phyloP scores from a whole-genome alignment of 495 filamentous ascomycete genomes.

The Penicillium lagena region DNA sequence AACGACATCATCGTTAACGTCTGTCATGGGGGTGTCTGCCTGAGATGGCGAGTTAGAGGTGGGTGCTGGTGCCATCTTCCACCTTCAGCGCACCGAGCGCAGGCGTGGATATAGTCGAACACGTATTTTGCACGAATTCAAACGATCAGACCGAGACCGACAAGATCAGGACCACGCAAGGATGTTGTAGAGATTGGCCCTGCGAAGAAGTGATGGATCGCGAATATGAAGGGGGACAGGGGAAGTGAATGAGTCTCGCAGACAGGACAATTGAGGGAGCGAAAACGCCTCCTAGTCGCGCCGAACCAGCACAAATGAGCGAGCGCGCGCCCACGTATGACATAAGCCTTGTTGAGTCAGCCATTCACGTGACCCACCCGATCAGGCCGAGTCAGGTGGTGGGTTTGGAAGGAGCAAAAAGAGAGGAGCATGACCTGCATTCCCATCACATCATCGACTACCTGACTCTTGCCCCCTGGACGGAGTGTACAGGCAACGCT shows the following conservation, averaged over 20 bases:
- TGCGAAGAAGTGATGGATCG: background rate
- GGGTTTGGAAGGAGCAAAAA: too few species aligned
- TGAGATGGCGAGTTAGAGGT: constrained; percentile 43
- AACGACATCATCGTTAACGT: constrained; percentile 49
- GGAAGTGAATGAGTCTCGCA: background rate
- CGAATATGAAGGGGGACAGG: constrained; percentile 5
- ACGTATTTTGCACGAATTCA: constrained; percentile 1
- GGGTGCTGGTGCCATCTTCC: constrained; percentile 55
- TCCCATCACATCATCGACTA: too few species aligned
- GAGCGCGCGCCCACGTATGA: constrained; percentile 16
- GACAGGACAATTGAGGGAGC: constrained; percentile 3
- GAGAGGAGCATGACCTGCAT: too few species aligned
- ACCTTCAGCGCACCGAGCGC: constrained; percentile 26
- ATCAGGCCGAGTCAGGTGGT: too few species aligned
- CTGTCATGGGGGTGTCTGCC: constrained; percentile 51
- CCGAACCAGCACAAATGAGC: constrained; percentile 31
- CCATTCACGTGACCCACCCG: too few species aligned
- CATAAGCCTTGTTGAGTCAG: too few species aligned
- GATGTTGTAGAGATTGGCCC: background rate
- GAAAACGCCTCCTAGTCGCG: constrained; percentile 21
- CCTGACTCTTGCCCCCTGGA: too few species aligned
- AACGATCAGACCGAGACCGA: too few species aligned
- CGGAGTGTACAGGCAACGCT: too few species aligned
- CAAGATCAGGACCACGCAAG: background rate
- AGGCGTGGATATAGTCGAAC: constrained; percentile 6